These are phyloP conservation scores for Pseudoperonospora humuli DNA, from an alignment of 352 stramenopile species.

Conservation along the genomic window DNA sequence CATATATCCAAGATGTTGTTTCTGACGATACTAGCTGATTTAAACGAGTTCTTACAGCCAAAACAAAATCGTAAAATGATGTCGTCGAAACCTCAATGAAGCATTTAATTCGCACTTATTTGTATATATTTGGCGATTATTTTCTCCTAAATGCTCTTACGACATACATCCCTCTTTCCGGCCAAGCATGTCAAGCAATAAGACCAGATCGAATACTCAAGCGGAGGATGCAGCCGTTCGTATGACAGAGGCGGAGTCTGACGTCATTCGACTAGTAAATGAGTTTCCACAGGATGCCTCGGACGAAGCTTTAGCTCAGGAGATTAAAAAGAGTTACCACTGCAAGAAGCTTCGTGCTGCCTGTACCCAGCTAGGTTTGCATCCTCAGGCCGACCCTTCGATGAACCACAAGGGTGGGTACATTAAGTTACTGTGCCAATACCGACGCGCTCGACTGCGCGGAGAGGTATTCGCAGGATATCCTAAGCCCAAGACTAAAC, in stretches of 20 bases:
- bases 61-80: too few relatives aligned
- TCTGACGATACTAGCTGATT: too few relatives aligned
- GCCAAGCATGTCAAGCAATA: too few relatives aligned
- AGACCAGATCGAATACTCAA: too few relatives aligned
- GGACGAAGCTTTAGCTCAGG: constrained; percentile 4
- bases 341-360: constrained; percentile 3
- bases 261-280: constrained; percentile 1
- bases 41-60: too few relatives aligned
- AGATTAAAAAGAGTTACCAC: constrained; percentile 5
- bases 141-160: too few relatives aligned
- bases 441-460: constrained; percentile 6
- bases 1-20: too few relatives aligned
- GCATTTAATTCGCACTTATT: too few relatives aligned
- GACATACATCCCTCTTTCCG: too few relatives aligned
- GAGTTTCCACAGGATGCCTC: constrained; percentile 4
- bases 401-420: constrained; percentile 13
- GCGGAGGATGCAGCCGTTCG: background rate
- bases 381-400: constrained; percentile 9
- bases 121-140: too few relatives aligned
- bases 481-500: constrained; percentile 2
- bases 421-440: constrained; percentile 4
- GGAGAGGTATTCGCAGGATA: constrained; percentile 4
- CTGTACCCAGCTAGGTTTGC: constrained; percentile 9
- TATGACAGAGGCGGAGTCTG: background rate
- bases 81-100: too few relatives aligned